Percentiles rank a stretch among this genome's conserved stretches.
Conservation (phyloP, 208 protist genomes). For the Leishmania aethiopica region DNA sequence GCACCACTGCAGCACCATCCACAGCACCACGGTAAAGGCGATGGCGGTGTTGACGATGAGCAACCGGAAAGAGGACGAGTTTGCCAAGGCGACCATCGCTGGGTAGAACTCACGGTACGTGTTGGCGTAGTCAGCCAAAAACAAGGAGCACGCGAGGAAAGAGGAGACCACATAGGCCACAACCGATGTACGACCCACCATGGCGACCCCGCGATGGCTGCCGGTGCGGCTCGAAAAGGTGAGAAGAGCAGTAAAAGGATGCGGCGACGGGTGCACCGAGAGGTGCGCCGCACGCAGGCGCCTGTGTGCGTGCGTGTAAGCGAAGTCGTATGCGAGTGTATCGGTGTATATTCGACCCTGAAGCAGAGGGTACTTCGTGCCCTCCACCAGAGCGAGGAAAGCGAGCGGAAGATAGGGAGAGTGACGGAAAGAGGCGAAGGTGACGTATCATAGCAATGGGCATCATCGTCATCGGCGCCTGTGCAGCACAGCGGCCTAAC, state of each 20-base stretch:
- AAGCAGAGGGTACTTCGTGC: not conserved
- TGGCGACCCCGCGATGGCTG: constrained; percentile 3
- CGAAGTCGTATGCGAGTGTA: not conserved
- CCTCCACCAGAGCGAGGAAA: not conserved
- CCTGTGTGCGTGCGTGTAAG: not conserved
- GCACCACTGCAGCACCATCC: constrained; percentile 34
- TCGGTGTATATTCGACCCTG: not conserved
- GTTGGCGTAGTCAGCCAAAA: constrained; percentile 63
- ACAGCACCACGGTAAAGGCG: constrained; percentile 36
- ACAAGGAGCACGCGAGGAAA: constrained; percentile 38
- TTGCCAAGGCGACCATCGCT: constrained; percentile 61
- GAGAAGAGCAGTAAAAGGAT: not conserved
- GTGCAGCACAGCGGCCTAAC: not conserved
- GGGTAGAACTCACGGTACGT: constrained; percentile 71
- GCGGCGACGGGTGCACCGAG: not conserved
- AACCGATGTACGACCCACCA: constrained; percentile 21
- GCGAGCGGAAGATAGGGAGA: not conserved
- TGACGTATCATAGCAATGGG: not conserved
- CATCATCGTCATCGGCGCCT: not conserved
- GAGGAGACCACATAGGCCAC: constrained; percentile 54
- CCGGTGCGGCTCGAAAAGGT: not conserved
- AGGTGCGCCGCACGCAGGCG: not conserved
- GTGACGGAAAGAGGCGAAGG: not conserved
- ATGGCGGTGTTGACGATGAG: constrained; percentile 51
- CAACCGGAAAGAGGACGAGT: constrained; percentile 65